Conservation (phyloP, 805 yeast species). For the Metschnikowia matae region DNA sequence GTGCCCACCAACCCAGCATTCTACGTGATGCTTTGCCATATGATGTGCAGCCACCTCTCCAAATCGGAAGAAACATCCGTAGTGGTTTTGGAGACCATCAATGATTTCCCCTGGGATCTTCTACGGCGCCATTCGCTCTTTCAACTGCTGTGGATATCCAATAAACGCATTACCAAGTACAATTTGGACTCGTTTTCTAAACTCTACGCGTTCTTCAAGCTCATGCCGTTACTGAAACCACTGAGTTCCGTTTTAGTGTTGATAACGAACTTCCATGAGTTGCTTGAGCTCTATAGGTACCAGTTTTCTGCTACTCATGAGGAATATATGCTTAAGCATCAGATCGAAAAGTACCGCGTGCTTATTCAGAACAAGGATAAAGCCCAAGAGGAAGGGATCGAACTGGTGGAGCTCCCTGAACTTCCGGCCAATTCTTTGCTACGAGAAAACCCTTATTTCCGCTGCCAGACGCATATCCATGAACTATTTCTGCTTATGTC, state of each 20-base stretch:
- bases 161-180: slow-evolving; percentile 13
- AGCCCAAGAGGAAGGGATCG: slow-evolving; percentile 21
- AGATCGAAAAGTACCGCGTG: slow-evolving; percentile 24
- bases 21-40: slow-evolving; percentile 19
- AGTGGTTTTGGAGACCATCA: slow-evolving; percentile 29
- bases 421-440: slow-evolving; percentile 30
- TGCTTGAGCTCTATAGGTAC: slow-evolving; percentile 31
- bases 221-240: slow-evolving; percentile 8
- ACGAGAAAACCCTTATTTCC: slow-evolving; percentile 27
- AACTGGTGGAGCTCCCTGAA: slow-evolving; percentile 21
- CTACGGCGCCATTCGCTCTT: slow-evolving; percentile 21
- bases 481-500: slow-evolving; percentile 25
- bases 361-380: slow-evolving; percentile 21
- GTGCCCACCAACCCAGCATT: slow-evolving; percentile 29
- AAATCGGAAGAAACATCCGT: slow-evolving; percentile 16
- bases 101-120: slow-evolving; percentile 27
- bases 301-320: slow-evolving; percentile 33
- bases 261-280: slow-evolving; percentile 32
- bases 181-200: slow-evolving; percentile 26
- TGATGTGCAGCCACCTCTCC: slow-evolving; percentile 28
- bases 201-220: slow-evolving; percentile 20
- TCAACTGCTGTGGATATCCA: slow-evolving; percentile 19
- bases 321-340: slow-evolving; percentile 29
- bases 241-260: slow-evolving; percentile 21
- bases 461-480: slow-evolving; percentile 29